These are phyloP conservation scores for Aegilops sharonensis DNA, from an alignment of 176 grass and related monocot species.

Conservation along the genomic window DNA sequence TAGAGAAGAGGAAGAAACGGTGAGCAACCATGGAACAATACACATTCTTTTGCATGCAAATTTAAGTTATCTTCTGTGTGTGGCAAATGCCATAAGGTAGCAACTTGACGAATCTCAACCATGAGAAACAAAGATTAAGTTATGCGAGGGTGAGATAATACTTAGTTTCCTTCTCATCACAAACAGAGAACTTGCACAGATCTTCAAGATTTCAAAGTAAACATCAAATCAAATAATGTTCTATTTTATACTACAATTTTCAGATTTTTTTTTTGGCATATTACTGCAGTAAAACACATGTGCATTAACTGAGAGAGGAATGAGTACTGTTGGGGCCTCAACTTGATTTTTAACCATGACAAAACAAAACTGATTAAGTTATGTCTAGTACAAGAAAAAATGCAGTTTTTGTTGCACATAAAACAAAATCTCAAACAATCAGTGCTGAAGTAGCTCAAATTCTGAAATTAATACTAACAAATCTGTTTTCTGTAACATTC, in stretches of 20 bases:
- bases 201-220: neutral
- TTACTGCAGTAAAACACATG: neutral
- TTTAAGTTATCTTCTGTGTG: neutral
- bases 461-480: neutral
- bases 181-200: neutral
- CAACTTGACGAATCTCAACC: neutral
- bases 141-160: neutral
- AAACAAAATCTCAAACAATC: neutral
- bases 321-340: neutral
- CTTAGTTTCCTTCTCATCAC: neutral
- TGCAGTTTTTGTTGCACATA: neutral
- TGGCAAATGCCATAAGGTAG: neutral
- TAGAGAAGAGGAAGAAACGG: slow-evolving; percentile 9
- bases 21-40: neutral
- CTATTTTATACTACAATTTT: neutral
- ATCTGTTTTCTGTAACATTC: neutral
- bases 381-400: neutral
- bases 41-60: neutral
- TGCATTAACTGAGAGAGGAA: neutral
- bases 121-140: neutral
- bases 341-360: neutral
- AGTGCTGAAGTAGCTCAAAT: neutral
- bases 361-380: neutral
- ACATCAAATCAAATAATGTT: slow-evolving; percentile 1
- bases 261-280: neutral